Evolutionary conservation across 139 green algal genomes (phyloP), one percentile per base, ranked within the genome.

Genomic region (Yamagishiella unicocca): DNA sequence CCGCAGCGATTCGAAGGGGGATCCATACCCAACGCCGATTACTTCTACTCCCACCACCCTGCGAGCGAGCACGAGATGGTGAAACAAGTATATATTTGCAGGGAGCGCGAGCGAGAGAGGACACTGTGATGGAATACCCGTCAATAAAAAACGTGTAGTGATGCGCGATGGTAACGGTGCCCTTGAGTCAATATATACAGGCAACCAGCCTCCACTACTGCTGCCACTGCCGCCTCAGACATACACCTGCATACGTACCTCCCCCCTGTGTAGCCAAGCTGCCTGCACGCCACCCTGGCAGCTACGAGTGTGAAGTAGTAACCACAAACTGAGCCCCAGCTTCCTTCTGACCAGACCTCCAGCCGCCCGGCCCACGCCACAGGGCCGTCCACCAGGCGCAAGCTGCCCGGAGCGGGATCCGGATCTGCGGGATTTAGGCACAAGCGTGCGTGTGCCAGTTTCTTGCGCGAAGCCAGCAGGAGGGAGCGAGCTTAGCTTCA

Each of bases 201-300:
- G 22, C 61, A 35, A 38, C 27, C 27, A 5, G 9, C 61, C 25
- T 7, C 25, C 3, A 2, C 61, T n/a, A n/a, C n/a, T n/a, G n/a
- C n/a, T n/a, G n/a, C n/a, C n/a, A n/a, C n/a, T 6, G 27, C 61
- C 61, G 27, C 33, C 1, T 29, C 1, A 25, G n/a, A n/a, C n/a
- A 58, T 17, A 12, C 50, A 58, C 50, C 50, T 58, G 50, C 22
- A 25, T 19, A 38, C 61, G 9, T 27, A 80, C 72, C 72, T 82
- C 27, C 73, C 73, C 21, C 46, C 73, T n/a, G 31, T 45, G 73
- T 67, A 82, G 27, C 50, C 50, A 8, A 82, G 73, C 43, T 82
- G 73, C 45, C 73, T 64, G 73, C 73, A 82, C 2, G 66, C 31
- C 17, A 82, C 45, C 42, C 45, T 29, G 4, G 45, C 73, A 24